Conservation (phyloP, 2,329 filamentous ascomycete genomes). For the Diplodia intermedia region DNA sequence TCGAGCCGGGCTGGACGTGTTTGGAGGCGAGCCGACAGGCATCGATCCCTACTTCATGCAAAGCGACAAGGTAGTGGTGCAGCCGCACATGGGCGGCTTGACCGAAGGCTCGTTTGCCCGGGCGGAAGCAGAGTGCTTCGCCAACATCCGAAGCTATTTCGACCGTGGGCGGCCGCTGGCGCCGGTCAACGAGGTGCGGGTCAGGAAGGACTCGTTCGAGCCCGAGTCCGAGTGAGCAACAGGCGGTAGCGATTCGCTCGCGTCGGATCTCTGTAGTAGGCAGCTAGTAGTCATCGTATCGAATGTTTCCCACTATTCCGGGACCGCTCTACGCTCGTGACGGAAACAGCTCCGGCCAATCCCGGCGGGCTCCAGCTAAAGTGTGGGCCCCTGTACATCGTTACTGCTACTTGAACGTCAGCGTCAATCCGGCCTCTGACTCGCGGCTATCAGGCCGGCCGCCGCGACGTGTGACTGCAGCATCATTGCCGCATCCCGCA, state of each 20-base stretch:
- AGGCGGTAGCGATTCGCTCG: neutral
- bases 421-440: neutral
- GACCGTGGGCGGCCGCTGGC: conserved; percentile 49
- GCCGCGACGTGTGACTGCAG: neutral
- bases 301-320: neutral
- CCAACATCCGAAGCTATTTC: conserved; percentile 54
- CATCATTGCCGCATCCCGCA: neutral
- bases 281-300: conserved; percentile 2
- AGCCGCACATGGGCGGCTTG: conserved; percentile 56
- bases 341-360: neutral
- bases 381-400: neutral
- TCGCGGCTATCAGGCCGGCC: neutral
- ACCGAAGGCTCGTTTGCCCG: conserved; percentile 55
- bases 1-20: conserved; percentile 59
- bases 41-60: conserved; percentile 50
- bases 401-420: neutral
- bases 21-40: conserved; percentile 52
- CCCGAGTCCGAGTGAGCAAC: conserved; percentile 5
- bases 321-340: neutral
- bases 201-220: conserved; percentile 29
- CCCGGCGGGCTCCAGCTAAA: neutral
- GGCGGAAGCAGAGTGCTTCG: conserved; percentile 55
- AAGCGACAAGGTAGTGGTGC: conserved; percentile 51
- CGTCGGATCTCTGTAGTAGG: neutral
- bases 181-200: conserved; percentile 44